Conservation (phyloP, 306 rosid genomes). For the Inga oerstediana region DNA sequence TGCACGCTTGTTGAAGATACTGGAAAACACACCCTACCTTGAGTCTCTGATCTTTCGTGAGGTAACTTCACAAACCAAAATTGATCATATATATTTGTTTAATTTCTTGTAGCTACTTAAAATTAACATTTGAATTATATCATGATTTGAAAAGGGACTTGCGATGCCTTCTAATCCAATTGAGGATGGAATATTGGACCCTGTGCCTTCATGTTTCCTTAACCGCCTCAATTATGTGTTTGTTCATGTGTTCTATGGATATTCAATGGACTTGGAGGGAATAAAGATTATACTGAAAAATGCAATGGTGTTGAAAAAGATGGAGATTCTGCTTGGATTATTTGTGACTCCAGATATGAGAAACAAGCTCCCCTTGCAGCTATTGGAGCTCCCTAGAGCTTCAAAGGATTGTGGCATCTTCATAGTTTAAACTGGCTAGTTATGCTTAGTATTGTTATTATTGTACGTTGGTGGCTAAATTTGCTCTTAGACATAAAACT, state of each 20-base stretch:
- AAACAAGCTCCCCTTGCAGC: background rate
- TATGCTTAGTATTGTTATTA: background rate
- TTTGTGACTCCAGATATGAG: background rate
- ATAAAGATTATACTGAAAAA: conserved; percentile 24
- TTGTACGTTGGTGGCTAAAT: background rate
- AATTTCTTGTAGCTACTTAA: background rate
- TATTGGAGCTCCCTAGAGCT: background rate
- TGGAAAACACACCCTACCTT: conserved; percentile 12
- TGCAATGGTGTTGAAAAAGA: background rate
- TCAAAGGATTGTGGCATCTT: background rate
- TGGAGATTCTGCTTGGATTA: background rate
- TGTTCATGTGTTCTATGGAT: conserved; percentile 4
- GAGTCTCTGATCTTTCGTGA: background rate
- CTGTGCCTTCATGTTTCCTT: conserved; percentile 26
- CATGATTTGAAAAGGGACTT: background rate
- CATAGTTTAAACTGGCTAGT: background rate
- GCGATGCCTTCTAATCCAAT: background rate
- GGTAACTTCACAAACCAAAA: conserved; percentile 27
- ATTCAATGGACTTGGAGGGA: conserved; percentile 9
- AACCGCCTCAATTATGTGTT: conserved; percentile 4
- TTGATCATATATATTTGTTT: background rate
- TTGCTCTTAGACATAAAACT: background rate
- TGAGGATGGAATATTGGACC: conserved; percentile 28
- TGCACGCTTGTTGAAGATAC: background rate
- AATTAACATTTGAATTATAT: background rate